These are phyloP conservation scores for Salix arbutifolia DNA, from an alignment of 345 rosid species.

Conservation along the genomic window DNA sequence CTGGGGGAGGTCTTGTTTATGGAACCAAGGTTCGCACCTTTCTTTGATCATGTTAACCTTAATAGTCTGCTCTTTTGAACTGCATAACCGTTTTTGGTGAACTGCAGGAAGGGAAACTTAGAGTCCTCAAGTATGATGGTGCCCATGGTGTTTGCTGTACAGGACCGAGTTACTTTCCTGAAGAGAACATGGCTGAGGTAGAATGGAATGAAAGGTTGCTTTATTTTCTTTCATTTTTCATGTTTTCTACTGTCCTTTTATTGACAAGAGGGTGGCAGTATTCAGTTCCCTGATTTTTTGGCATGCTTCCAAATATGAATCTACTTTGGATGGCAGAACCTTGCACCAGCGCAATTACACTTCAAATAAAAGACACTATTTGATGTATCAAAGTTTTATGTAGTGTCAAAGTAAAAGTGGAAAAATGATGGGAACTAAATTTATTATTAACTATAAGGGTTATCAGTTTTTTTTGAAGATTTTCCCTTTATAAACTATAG, in stretches of 20 bases:
- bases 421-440: not conserved
- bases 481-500: no score
- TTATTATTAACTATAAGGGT: not conserved
- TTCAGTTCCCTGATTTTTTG: not conserved
- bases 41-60: not conserved
- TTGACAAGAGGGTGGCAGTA: not conserved
- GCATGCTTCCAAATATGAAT: not conserved
- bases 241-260: not conserved
- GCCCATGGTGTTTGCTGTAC: conserved; percentile 36
- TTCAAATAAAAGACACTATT: not conserved
- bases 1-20: conserved; percentile 87
- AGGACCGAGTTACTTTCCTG: conserved; percentile 40
- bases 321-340: not conserved
- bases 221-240: not conserved
- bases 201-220: conserved; percentile 28
- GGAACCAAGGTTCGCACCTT: conserved; percentile 63
- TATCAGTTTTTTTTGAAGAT: not conserved
- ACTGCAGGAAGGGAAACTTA: conserved; percentile 79
- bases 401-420: not conserved
- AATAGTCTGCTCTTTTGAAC: not conserved
- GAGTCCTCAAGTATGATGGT: conserved; percentile 58
- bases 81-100: not conserved
- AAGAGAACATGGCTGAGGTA: conserved; percentile 62
- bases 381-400: not conserved
- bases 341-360: not conserved